Percentiles rank a stretch among this genome's conserved stretches.
Evolutionary conservation across 2,329 filamentous ascomycete genomes (phyloP).

Genomic region (Ceratocystis papillata): DNA sequence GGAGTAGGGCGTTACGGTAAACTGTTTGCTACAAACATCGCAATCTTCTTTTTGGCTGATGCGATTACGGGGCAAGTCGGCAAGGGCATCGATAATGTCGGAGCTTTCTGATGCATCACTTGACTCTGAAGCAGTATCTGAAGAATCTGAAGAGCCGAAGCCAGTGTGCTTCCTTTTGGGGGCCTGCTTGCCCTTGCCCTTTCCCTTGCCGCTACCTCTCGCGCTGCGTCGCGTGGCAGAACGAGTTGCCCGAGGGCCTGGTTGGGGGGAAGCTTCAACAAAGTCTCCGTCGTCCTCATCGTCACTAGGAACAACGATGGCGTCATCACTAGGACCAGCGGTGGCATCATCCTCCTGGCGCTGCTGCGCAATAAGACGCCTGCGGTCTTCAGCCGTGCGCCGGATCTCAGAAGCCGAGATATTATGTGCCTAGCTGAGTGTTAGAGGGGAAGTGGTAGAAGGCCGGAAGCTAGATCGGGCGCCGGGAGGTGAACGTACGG

Average conservation of each 20-base stretch:
- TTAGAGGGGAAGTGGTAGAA: background rate
- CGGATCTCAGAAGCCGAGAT: slow-evolving; percentile 53
- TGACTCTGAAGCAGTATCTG: slow-evolving; percentile 26
- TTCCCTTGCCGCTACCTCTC: slow-evolving; percentile 1
- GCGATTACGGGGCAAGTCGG: slow-evolving; percentile 29
- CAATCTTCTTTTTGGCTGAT: slow-evolving; percentile 82
- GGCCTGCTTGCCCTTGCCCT: slow-evolving; percentile 21
- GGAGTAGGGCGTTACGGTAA: slow-evolving; percentile 85
- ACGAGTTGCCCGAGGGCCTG: background rate
- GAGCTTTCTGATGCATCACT: slow-evolving; percentile 41
- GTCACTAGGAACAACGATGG: background rate
- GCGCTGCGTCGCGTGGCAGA: background rate
- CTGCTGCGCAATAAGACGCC: slow-evolving; percentile 32
- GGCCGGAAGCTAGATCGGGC: too few relatives aligned
- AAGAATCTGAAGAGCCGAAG: background rate
- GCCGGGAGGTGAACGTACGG: slow-evolving; percentile 31
- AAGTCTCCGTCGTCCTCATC: background rate
- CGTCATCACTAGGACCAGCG: background rate
- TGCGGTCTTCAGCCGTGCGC: slow-evolving; percentile 39
- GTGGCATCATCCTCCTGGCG: slow-evolving; percentile 26
- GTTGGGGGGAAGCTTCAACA: background rate
- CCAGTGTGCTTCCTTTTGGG: slow-evolving; percentile 26
- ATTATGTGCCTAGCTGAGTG: slow-evolving; percentile 49
- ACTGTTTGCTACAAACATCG: slow-evolving; percentile 72
- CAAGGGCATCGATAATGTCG: slow-evolving; percentile 29